Conservation (phyloP, 148 eudicot genomes). For the Oxyria digyna region DNA sequence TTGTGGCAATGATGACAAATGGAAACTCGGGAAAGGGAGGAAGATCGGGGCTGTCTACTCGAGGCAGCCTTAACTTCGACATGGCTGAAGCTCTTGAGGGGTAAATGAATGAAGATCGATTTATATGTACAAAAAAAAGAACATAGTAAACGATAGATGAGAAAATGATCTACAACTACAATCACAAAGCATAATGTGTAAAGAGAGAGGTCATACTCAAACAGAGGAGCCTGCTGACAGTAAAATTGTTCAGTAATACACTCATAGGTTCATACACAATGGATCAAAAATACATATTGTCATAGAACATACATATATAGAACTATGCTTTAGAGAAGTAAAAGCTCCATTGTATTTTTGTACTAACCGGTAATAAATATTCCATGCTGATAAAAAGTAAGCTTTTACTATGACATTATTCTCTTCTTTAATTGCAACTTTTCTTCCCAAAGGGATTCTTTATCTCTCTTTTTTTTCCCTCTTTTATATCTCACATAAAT, state of each 20-base stretch:
- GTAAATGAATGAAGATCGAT: too few relatives aligned
- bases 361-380: background rate
- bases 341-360: background rate
- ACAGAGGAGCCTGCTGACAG: background rate
- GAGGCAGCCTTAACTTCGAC: slow-evolving; percentile 38
- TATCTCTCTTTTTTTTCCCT: background rate
- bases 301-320: background rate
- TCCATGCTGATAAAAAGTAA: background rate
- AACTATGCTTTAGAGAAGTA: background rate
- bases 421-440: background rate
- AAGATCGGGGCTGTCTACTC: slow-evolving; percentile 28
- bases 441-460: background rate
- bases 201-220: background rate
- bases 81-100: slow-evolving; percentile 19
- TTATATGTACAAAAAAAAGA: too few relatives aligned
- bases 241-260: too few relatives aligned
- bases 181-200: background rate
- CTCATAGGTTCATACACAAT: too few relatives aligned
- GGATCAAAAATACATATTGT: background rate
- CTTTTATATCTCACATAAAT: background rate
- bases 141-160: too few relatives aligned
- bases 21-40: slow-evolving; percentile 21
- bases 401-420: background rate
- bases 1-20: slow-evolving; percentile 40
- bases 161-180: too few relatives aligned